Evolutionary conservation across 2,329 filamentous ascomycete genomes (phyloP), one percentile per base, ranked within the genome.

Genomic region (Sphaceloma murrayae): DNA sequence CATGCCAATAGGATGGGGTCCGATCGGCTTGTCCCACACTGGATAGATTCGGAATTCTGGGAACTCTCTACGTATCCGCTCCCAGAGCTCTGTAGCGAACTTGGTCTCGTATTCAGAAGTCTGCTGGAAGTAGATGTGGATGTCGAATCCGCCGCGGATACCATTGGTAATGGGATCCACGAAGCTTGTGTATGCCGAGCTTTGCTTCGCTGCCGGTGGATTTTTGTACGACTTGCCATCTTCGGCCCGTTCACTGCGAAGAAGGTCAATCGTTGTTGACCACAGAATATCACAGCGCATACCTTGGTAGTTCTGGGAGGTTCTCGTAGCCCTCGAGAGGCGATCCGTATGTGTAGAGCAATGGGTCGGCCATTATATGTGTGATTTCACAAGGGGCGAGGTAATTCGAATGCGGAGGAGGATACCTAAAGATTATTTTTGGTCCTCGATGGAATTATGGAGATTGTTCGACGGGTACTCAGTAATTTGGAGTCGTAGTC

Each of bases 1-100:
- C 86, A 94, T 94, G 43, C 79, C 82, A 1, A 86, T 62, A 0
- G 82, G 80, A 60, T 94, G 87, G 0, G 87, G 87, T 0, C 87
- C 88, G 19, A 94, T 63, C 0, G 87, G 85, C 10, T 67, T 63
- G 52, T 91, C 81, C 74, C 77, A 93, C 52, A 94, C 68, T 10
- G 63, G 69, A 60, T 94, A 94, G 54, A 93, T 81, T 44, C 86
- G 75, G 13, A 94, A 69, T 59, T 94, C 87, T 6, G 87, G 86
- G 56, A 94, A 94, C 65, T 94, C 86, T 48, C 79, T 72, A 38
- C 86, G 69, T 52, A 94, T 84, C 8, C 86, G 73, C 57, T 88
- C 77, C 74, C 81, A 85, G 0, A 94, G 69, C 33, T 82, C 78
- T 19, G 64, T 70, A 0, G 86, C 86, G 56, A 81, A 89, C 26